Evolutionary conservation across 164 flowering plant genomes (phyloP).

Genomic region (Sextonia rubra): DNA sequence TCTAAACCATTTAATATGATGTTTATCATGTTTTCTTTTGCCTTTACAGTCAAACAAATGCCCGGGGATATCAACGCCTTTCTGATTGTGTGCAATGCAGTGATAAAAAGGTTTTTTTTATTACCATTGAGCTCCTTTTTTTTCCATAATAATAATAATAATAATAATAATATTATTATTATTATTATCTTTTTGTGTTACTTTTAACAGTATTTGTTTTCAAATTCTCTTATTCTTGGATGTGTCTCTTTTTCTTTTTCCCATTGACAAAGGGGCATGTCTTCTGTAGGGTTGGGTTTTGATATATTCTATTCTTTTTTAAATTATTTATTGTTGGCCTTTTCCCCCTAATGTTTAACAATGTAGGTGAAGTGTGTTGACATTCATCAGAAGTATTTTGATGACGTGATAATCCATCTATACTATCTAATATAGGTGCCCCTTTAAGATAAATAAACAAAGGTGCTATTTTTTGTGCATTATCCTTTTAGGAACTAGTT

Average conservation of each 20-base stretch:
- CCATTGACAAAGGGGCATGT: background rate
- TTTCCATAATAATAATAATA: too few relatives aligned
- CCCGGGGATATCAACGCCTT: constrained; percentile 18
- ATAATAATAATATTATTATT: too few relatives aligned
- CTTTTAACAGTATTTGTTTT: background rate
- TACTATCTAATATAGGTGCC: too few relatives aligned
- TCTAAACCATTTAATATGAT: background rate
- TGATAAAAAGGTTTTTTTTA: constrained; percentile 29
- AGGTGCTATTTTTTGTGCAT: too few relatives aligned
- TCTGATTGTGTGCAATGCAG: constrained; percentile 35
- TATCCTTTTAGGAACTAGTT: too few relatives aligned
- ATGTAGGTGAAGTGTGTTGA: too few relatives aligned
- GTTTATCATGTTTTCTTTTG: background rate
- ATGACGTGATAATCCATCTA: too few relatives aligned
- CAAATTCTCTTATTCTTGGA: background rate
- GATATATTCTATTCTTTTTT: too few relatives aligned
- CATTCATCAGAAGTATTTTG: too few relatives aligned
- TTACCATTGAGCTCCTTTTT: background rate
- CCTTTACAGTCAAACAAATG: constrained; percentile 28
- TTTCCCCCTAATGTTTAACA: background rate
- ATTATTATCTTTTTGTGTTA: background rate
- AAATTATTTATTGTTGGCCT: too few relatives aligned
- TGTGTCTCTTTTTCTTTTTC: background rate
- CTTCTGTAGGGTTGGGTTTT: background rate
- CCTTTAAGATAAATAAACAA: too few relatives aligned